phyloP scores from a whole-genome alignment of 2,329 filamentous ascomycete species.

The Fusarium cyanostomum region DNA sequence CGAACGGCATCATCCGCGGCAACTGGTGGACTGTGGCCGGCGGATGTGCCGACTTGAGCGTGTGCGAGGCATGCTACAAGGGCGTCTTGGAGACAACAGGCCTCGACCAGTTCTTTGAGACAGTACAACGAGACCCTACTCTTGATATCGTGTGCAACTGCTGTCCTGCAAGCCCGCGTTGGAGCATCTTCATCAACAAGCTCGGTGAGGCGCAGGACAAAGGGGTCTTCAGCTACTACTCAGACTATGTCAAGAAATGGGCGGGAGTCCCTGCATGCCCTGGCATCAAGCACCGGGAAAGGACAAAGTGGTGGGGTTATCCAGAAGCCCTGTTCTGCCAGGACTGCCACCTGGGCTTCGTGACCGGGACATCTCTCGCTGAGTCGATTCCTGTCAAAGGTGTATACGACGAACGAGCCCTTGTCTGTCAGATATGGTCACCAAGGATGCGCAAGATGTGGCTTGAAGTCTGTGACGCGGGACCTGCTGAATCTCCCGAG shows the following conservation, averaged over 20 bases:
- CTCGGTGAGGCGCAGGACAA: slow-evolving; percentile 46
- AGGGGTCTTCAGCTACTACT: slow-evolving; percentile 45
- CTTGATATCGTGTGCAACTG: slow-evolving; percentile 46
- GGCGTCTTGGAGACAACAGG: slow-evolving; percentile 43
- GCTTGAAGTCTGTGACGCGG: slow-evolving; percentile 42
- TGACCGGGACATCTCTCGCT: slow-evolving; percentile 43
- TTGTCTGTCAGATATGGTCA: slow-evolving; percentile 52
- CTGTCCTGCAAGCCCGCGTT: slow-evolving; percentile 40
- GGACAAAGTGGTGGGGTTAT: slow-evolving; percentile 50
- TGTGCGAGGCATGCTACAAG: slow-evolving; percentile 49
- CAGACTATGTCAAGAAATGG: slow-evolving; percentile 44
- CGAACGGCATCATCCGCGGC: slow-evolving; percentile 42
- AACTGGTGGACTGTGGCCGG: slow-evolving; percentile 49
- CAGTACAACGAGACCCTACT: slow-evolving; percentile 22
- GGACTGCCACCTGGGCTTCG: slow-evolving; percentile 47
- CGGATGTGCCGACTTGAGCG: slow-evolving; percentile 32
- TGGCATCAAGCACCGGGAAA: slow-evolving; percentile 37
- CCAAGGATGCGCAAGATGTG: slow-evolving; percentile 52
- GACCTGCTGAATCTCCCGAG: slow-evolving; percentile 38
- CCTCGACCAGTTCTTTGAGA: slow-evolving; percentile 44
- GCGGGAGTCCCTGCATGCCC: slow-evolving; percentile 43
- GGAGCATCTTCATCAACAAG: slow-evolving; percentile 36
- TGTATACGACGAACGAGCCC: slow-evolving; percentile 33
- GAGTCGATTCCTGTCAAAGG: slow-evolving; percentile 39
- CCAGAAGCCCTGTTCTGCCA: slow-evolving; percentile 46